These are phyloP conservation scores for Cruciata laevipes DNA, from an alignment of 257 asterid genomes.

Conservation along the genomic window DNA sequence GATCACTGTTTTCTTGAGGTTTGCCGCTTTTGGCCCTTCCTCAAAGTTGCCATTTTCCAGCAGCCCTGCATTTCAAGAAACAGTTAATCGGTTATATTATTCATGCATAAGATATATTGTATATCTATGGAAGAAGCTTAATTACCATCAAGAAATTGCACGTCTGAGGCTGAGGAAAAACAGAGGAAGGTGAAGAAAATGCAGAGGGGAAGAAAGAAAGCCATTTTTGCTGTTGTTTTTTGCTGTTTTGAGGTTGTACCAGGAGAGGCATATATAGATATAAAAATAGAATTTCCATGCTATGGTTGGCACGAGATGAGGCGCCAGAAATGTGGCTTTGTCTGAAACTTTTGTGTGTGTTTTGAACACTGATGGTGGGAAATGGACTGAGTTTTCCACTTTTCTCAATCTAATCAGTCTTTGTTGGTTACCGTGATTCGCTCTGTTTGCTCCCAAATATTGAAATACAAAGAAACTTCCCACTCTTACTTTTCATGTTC, in stretches of 20 bases:
- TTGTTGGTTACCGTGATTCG: constrained; percentile 35
- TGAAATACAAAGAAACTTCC: constrained; percentile 18
- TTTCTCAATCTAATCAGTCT: background rate
- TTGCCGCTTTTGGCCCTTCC: constrained; percentile 42
- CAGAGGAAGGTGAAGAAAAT: constrained; percentile 16
- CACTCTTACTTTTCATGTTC: background rate
- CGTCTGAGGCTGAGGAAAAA: constrained; percentile 2
- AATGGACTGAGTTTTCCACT: too few species aligned
- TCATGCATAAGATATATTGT: background rate
- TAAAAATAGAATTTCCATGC: constrained; percentile 17
- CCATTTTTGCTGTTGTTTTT: constrained; percentile 28
- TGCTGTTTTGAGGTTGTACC: constrained; percentile 4
- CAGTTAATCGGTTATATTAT: too few species aligned
- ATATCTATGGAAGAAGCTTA: constrained; percentile 1
- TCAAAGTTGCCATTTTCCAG: constrained; percentile 71
- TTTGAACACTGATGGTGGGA: too few species aligned
- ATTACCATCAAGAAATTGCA: constrained; percentile 53
- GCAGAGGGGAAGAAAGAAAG: constrained; percentile 25
- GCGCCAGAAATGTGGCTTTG: constrained; percentile 44
- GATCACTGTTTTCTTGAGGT: constrained; percentile 50
- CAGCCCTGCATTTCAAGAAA: constrained; percentile 26
- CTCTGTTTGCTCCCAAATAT: constrained; percentile 26
- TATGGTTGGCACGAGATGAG: constrained; percentile 39
- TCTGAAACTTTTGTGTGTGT: background rate
- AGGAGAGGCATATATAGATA: background rate